Evolutionary conservation across 345 rosid species (phyloP).

Genomic region (Sonneratia alba): DNA sequence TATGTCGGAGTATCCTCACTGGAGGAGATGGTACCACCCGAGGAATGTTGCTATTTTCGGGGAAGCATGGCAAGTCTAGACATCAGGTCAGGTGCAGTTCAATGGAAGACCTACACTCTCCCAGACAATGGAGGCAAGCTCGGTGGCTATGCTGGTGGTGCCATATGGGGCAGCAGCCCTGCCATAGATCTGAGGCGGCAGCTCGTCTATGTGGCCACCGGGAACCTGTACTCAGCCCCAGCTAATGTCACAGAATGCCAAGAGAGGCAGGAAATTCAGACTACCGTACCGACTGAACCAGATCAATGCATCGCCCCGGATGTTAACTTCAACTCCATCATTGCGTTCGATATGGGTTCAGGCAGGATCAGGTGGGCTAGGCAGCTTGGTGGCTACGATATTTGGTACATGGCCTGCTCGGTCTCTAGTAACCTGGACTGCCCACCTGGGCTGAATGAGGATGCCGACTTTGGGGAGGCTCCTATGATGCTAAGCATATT

Average conservation of each 20-base stretch:
- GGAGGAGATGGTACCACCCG: slow-evolving; percentile 21
- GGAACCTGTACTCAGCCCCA: slow-evolving; percentile 37
- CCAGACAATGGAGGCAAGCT: slow-evolving; percentile 28
- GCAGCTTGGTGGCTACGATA: slow-evolving; percentile 36
- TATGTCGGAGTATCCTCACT: slow-evolving; percentile 36
- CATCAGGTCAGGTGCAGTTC: slow-evolving; percentile 10
- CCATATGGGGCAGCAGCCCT: slow-evolving; percentile 47
- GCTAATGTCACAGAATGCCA: slow-evolving; percentile 27
- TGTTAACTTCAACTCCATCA: slow-evolving; percentile 23
- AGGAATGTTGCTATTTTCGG: slow-evolving; percentile 30
- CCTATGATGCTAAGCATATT: slow-evolving; percentile 24
- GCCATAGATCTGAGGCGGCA: slow-evolving; percentile 24
- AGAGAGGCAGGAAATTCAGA: slow-evolving; percentile 26
- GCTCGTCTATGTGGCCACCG: slow-evolving; percentile 27
- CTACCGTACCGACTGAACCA: slow-evolving; percentile 25
- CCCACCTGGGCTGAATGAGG: slow-evolving; percentile 40
- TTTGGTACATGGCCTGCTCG: slow-evolving; percentile 32
- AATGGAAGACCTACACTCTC: slow-evolving; percentile 29
- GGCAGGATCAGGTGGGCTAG: slow-evolving; percentile 27
- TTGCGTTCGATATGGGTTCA: slow-evolving; percentile 21
- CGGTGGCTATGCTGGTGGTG: slow-evolving; percentile 38
- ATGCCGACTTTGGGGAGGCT: slow-evolving; percentile 50
- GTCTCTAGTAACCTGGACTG: slow-evolving; percentile 34
- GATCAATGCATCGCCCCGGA: slow-evolving; percentile 35
- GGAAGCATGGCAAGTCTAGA: slow-evolving; percentile 25